A percentile compares a stretch with the other conserved stretches of the same genome.
Evolutionary conservation across 495 filamentous ascomycete genomes (phyloP).

Genomic region (Bryoglossum gracile): DNA sequence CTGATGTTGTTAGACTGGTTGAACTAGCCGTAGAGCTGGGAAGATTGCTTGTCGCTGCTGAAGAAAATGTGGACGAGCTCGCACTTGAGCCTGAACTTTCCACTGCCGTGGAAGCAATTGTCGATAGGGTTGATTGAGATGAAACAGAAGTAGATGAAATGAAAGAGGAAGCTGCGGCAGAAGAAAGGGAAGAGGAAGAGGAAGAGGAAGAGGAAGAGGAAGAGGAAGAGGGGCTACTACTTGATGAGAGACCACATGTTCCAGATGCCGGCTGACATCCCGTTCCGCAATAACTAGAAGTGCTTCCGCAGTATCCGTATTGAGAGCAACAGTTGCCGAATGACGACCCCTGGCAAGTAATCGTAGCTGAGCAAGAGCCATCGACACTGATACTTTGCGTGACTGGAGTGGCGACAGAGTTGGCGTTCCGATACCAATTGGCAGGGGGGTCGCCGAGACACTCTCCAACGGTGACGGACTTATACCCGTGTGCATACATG

Average conservation of each 20-base stretch:
- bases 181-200: slow-evolving; percentile 4
- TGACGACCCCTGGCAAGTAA: slow-evolving; percentile 17
- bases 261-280: slow-evolving; percentile 18
- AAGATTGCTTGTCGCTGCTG: neutral
- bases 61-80: neutral
- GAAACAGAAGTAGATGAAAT: neutral
- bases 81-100: neutral
- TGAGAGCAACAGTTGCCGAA: slow-evolving; percentile 21
- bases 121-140: neutral
- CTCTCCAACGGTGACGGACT: slow-evolving; percentile 62
- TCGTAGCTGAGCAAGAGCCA: slow-evolving; percentile 8
- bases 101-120: neutral
- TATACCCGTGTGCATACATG: slow-evolving; percentile 51
- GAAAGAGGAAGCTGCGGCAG: neutral
- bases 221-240: slow-evolving; percentile 5
- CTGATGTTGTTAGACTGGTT: neutral
- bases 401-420: neutral
- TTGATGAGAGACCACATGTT: slow-evolving; percentile 18
- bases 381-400: slow-evolving; percentile 10
- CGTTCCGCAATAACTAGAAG: slow-evolving; percentile 12
- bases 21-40: neutral
- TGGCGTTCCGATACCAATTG: slow-evolving; percentile 61
- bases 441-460: slow-evolving; percentile 62
- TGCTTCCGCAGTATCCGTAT: slow-evolving; percentile 16
- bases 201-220: slow-evolving; percentile 17